Evolutionary conservation across 305 asterid species (phyloP), one percentile per base, ranked within the genome.

Genomic region (Galium porrigens): DNA sequence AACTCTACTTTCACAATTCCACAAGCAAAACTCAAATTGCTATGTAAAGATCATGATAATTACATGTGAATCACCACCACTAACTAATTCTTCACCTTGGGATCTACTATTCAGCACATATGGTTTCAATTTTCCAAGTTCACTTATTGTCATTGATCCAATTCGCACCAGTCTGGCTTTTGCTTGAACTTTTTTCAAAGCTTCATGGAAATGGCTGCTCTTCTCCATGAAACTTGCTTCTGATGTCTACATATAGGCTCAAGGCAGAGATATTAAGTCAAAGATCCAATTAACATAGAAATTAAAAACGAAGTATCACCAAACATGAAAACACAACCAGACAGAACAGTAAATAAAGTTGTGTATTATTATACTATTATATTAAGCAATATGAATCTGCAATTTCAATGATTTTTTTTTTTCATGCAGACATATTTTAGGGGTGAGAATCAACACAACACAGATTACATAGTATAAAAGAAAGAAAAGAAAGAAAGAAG

Each of bases 131-230:
- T 76, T 80, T 49, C 83, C 76, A 61, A 92, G 94, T 74, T 87
- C 92, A 41, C 56, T 77, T 80, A 87, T 61, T 32, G 92, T 84
- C 68, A 89, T 69, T 61, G 87, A 76, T 70, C 94, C 92, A 33
- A 52, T 77, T 80, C 81, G 85, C 66, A 86, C 95, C 72, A 94
- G 82, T 63, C 87, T 90, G 66, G 88, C 90, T 81, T 80, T 89
- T 67, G 83, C 94, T 79, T 69, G 76, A 42, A 83, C 67, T 75
- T 76, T 94, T 75, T 79, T 87, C 78, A 85, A 63, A 64, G 69
- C 68, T 49, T 73, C 70, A 11, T 32, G 33, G 15, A 37, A 17
- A 53, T 71, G 74, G 58, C 33, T 18, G 72, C 65, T 67, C 68
- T 73, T 79, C 64, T 67, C 80, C 41, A 66, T 63, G 70, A 81